phyloP scores from a whole-genome alignment of 2,329 filamentous ascomycete species.

The Pyrenophora teres region DNA sequence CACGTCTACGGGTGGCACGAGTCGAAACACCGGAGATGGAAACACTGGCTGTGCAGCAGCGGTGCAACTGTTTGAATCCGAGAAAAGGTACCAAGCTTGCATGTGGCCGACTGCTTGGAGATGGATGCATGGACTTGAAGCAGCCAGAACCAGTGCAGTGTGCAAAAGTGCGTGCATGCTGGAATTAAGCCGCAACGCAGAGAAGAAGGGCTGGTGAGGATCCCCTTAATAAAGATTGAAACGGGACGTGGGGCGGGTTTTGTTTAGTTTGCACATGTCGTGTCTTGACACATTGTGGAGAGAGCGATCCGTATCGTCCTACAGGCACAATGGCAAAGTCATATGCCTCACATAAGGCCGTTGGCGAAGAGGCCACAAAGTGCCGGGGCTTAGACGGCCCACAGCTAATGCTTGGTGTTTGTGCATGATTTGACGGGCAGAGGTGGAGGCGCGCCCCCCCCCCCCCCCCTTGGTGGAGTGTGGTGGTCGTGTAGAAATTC shows the following conservation, averaged over 20 bases:
- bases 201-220: background rate
- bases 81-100: background rate
- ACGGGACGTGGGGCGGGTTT: conserved; percentile 4
- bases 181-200: background rate
- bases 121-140: background rate
- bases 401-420: background rate
- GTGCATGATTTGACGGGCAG: too few species aligned
- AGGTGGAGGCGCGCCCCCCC: too few species aligned
- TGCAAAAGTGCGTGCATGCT: background rate
- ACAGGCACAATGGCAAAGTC: too few species aligned
- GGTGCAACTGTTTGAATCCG: background rate
- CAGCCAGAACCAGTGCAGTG: background rate
- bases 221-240: conserved; percentile 12
- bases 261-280: conserved; percentile 15
- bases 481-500: background rate
- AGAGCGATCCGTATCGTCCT: conserved; percentile 9
- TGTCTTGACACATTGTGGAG: conserved; percentile 5
- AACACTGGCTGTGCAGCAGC: background rate
- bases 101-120: background rate
- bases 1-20: conserved; percentile 9
- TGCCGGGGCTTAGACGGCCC: too few species aligned
- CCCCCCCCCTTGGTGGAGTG: background rate
- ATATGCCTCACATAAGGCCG: too few species aligned
- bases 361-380: too few species aligned
- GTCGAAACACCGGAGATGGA: conserved; percentile 7